Evolutionary conservation across 1,284 basidiomycete species (phyloP).

Genomic region (Trichosporon sp.): DNA sequence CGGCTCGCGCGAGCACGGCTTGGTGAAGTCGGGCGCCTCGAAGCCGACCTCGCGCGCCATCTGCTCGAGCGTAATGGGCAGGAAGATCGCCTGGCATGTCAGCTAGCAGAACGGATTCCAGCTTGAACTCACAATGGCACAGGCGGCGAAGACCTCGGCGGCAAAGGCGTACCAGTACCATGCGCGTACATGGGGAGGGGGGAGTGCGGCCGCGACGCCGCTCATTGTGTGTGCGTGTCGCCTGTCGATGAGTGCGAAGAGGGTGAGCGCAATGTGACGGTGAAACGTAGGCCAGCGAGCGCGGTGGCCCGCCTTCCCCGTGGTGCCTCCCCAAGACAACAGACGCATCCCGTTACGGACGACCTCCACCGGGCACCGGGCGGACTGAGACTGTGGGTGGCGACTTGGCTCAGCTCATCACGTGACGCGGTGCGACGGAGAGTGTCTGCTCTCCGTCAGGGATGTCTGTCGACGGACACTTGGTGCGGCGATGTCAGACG

Average conservation of each 20-base stretch:
- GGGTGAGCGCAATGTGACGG: neutral
- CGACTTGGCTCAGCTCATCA: neutral
- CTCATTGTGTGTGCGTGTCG: neutral
- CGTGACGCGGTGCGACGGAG: neutral
- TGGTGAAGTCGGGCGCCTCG: slow-evolving; percentile 30
- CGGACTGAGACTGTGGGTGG: neutral
- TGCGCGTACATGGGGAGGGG: slow-evolving; percentile 30
- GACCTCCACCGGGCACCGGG: neutral
- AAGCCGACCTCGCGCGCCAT: slow-evolving; percentile 46
- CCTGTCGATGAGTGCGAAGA: neutral
- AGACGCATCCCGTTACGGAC: neutral
- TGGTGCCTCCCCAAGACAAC: no score
- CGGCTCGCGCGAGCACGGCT: slow-evolving; percentile 26
- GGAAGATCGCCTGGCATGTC: slow-evolving; percentile 40
- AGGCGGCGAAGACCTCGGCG: slow-evolving; percentile 46
- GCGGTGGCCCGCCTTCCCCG: neutral
- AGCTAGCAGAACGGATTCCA: neutral
- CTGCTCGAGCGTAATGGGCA: slow-evolving; percentile 47
- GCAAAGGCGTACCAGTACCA: slow-evolving; percentile 49
- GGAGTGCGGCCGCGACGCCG: slow-evolving; percentile 7
- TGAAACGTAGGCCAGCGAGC: neutral
- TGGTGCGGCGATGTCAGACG: neutral
- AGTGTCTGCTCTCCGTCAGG: neutral
- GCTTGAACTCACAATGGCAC: slow-evolving; percentile 31
- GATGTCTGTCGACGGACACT: neutral